These are phyloP conservation scores for Monosporascus ibericus DNA, from an alignment of 2,329 filamentous ascomycete genomes.

Conservation along the genomic window DNA sequence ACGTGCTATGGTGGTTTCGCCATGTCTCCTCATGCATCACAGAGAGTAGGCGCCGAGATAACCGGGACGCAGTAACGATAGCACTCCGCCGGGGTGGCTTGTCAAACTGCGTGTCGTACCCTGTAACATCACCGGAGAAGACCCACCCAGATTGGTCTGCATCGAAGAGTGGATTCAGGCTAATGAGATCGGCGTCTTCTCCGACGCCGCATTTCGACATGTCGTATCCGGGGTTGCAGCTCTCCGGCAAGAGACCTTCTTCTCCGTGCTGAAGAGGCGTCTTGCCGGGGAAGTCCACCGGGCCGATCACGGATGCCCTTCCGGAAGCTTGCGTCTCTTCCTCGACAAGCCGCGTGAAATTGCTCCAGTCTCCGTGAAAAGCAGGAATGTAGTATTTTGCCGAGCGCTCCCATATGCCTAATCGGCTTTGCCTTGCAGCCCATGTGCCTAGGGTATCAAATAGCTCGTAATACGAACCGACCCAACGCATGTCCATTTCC, in stretches of 20 bases:
- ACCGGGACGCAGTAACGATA: slow-evolving; percentile 65
- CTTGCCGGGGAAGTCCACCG: slow-evolving; percentile 46
- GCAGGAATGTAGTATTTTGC: slow-evolving; percentile 70
- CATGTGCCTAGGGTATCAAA: slow-evolving; percentile 62
- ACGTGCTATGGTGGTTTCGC: slow-evolving; percentile 64
- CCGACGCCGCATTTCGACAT: slow-evolving; percentile 55
- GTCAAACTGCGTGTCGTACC: slow-evolving; percentile 49
- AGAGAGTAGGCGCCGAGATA: slow-evolving; percentile 59
- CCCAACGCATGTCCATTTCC: slow-evolving; percentile 62
- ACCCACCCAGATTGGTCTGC: slow-evolving; percentile 67
- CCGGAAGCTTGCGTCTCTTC: slow-evolving; percentile 50
- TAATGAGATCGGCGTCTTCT: slow-evolving; percentile 70
- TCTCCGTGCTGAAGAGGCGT: slow-evolving; percentile 44
- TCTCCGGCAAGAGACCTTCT: slow-evolving; percentile 48
- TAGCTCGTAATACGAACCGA: slow-evolving; percentile 66
- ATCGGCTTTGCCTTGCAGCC: slow-evolving; percentile 61
- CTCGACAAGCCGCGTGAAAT: slow-evolving; percentile 62
- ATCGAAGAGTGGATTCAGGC: slow-evolving; percentile 72
- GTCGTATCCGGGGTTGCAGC: slow-evolving; percentile 48
- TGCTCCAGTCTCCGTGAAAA: slow-evolving; percentile 64
- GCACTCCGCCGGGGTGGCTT: slow-evolving; percentile 62
- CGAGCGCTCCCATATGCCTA: slow-evolving; percentile 72
- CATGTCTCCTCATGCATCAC: slow-evolving; percentile 73
- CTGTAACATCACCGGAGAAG: slow-evolving; percentile 63
- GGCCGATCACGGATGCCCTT: slow-evolving; percentile 62